Conservation (phyloP, 192 early-diverging fungal genomes). For the Coemansia sp. region DNA sequence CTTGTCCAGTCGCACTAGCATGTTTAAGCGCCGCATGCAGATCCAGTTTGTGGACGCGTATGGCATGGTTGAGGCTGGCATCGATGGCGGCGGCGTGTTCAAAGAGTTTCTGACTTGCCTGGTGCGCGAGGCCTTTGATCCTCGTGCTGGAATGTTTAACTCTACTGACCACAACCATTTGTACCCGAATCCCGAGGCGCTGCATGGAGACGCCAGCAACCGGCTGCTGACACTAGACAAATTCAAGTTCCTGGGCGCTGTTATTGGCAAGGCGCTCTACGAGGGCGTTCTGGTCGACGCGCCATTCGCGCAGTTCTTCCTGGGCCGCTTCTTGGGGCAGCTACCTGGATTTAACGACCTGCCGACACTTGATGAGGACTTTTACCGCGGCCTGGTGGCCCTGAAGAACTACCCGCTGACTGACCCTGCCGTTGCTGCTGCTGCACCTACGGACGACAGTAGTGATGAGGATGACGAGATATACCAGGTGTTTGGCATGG, state of each 20-base stretch:
- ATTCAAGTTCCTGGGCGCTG: slow-evolving; percentile 77
- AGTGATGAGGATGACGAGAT: slow-evolving; percentile 71
- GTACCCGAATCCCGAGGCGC: slow-evolving; percentile 71
- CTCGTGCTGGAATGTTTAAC: slow-evolving; percentile 68
- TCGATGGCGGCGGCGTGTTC: slow-evolving; percentile 97
- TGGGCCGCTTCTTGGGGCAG: slow-evolving; percentile 72
- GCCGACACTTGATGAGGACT: slow-evolving; percentile 74
- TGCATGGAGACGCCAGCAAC: slow-evolving; percentile 15
- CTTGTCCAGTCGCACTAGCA: slow-evolving; percentile 43
- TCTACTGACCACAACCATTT: slow-evolving; percentile 68
- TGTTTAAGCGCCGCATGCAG: slow-evolving; percentile 76
- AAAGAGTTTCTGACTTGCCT: slow-evolving; percentile 94
- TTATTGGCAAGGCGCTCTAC: slow-evolving; percentile 86
- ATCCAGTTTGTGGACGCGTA: slow-evolving; percentile 88
- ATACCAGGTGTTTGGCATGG: slow-evolving; percentile 58
- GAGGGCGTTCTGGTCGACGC: slow-evolving; percentile 85
- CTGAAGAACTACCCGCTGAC: slow-evolving; percentile 69
- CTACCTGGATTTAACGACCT: slow-evolving; percentile 79
- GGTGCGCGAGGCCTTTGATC: slow-evolving; percentile 75
- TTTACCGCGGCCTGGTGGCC: slow-evolving; percentile 73
- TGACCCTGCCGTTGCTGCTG: background rate
- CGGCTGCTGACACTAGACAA: slow-evolving; percentile 57
- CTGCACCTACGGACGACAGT: background rate
- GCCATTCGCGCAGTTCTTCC: slow-evolving; percentile 83
- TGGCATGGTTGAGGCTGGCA: slow-evolving; percentile 86